Percentiles rank a stretch among this genome's conserved stretches.
phyloP scores from a whole-genome alignment of 2,329 filamentous ascomycete genomes.

The Hortaea sp. region DNA sequence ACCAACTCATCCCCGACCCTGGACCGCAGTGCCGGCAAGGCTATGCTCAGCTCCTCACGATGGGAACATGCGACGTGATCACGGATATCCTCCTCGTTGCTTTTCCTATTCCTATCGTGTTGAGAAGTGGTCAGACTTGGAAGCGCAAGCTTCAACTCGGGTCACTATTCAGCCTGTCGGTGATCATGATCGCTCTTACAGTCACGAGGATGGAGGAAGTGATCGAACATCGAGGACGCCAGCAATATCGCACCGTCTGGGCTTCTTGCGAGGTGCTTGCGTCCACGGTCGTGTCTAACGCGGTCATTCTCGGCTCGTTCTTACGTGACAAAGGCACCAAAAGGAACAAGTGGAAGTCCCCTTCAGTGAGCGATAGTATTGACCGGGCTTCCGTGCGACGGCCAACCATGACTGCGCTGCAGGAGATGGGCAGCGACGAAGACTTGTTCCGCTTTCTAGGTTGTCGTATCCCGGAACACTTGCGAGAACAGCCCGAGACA shows the following conservation, averaged over 20 bases:
- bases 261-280: slow-evolving; percentile 87
- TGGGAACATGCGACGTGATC: slow-evolving; percentile 79
- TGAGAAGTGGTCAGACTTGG: slow-evolving; percentile 63
- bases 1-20: slow-evolving; percentile 61
- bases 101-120: slow-evolving; percentile 82
- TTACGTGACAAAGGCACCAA: slow-evolving; percentile 83
- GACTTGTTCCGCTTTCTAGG: slow-evolving; percentile 76
- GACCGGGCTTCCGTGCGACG: slow-evolving; percentile 48
- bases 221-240: slow-evolving; percentile 58
- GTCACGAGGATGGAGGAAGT: slow-evolving; percentile 73
- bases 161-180: slow-evolving; percentile 72
- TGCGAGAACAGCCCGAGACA: slow-evolving; percentile 21
- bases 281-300: slow-evolving; percentile 77
- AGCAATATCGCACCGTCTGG: slow-evolving; percentile 79
- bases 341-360: slow-evolving; percentile 66
- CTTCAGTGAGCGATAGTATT: slow-evolving; percentile 42
- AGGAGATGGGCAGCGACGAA: slow-evolving; percentile 81
- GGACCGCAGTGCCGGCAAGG: slow-evolving; percentile 77
- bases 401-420: slow-evolving; percentile 52
- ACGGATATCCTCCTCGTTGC: slow-evolving; percentile 80
- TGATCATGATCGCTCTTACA: slow-evolving; percentile 69
- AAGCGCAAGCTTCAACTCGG: slow-evolving; percentile 73
- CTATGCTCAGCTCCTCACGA: slow-evolving; percentile 76
- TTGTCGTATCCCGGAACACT: slow-evolving; percentile 47
- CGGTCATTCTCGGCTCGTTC: slow-evolving; percentile 83